Conservation (phyloP, 2,329 filamentous ascomycete genomes). For the Curvularia eragrostidis region DNA sequence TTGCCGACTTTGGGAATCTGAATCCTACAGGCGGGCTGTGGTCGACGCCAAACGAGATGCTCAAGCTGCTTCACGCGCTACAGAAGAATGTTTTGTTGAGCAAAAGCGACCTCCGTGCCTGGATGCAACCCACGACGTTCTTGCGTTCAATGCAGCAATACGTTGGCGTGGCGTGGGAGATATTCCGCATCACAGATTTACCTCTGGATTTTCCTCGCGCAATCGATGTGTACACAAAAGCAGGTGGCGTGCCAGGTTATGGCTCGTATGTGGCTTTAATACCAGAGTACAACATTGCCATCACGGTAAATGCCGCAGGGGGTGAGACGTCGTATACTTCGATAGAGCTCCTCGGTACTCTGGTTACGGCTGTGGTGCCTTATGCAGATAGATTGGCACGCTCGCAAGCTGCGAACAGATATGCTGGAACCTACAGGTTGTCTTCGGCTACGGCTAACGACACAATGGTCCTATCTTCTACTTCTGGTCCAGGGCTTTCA, state of each 20-base stretch:
- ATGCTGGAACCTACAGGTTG: slow-evolving; percentile 29
- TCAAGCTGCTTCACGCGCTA: slow-evolving; percentile 29
- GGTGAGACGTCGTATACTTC: slow-evolving; percentile 18
- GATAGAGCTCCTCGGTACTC: slow-evolving; percentile 20
- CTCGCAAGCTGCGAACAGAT: slow-evolving; percentile 24
- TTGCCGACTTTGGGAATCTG: slow-evolving; percentile 31
- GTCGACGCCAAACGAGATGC: slow-evolving; percentile 34
- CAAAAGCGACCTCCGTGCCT: slow-evolving; percentile 23
- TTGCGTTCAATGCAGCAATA: slow-evolving; percentile 30
- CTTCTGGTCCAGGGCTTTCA: slow-evolving; percentile 28
- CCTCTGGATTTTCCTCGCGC: slow-evolving; percentile 24
- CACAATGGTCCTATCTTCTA: slow-evolving; percentile 4
- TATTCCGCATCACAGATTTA: slow-evolving; percentile 29
- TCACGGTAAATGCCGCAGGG: slow-evolving; percentile 34
- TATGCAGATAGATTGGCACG: slow-evolving; percentile 32
- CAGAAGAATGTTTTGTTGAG: slow-evolving; percentile 25
- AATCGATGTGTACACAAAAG: slow-evolving; percentile 36
- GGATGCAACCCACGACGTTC: slow-evolving; percentile 33
- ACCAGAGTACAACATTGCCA: slow-evolving; percentile 33
- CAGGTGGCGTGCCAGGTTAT: slow-evolving; percentile 35
- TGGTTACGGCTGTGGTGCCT: slow-evolving; percentile 25
- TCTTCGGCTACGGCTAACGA: slow-evolving; percentile 23
- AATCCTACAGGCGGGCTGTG: slow-evolving; percentile 38
- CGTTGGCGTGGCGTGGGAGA: slow-evolving; percentile 40
- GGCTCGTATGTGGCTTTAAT: slow-evolving; percentile 27